phyloP scores from a whole-genome alignment of 1,139 yeast genomes.

The Debaryomyces psychrophilus region DNA sequence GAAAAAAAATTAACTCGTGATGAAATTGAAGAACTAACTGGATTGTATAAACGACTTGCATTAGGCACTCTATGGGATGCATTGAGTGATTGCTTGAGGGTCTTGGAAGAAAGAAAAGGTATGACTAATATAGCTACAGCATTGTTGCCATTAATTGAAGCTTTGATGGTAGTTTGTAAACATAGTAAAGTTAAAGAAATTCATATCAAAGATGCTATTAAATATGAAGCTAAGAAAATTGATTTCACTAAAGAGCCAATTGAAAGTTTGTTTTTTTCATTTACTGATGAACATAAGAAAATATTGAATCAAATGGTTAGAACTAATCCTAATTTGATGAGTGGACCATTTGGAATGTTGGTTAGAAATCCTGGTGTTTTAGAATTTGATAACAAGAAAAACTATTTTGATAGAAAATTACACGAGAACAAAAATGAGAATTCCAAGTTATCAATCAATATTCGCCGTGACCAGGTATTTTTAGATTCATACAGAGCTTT shows the following conservation, averaged over 20 bases:
- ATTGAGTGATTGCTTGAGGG: conserved; percentile 71
- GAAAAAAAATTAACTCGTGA: conserved; percentile 18
- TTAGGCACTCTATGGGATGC: conserved; percentile 87
- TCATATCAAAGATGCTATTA: conserved; percentile 60
- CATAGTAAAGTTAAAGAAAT: conserved; percentile 74
- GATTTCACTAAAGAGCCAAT: conserved; percentile 78
- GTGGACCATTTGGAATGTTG: conserved; percentile 92
- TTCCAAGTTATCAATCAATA: conserved; percentile 60
- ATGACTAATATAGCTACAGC: conserved; percentile 76
- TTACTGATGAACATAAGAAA: conserved; percentile 89
- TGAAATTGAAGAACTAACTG: conserved; percentile 55
- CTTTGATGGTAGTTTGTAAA: conserved; percentile 93
- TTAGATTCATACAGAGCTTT: conserved; percentile 86
- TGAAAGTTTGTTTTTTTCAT: conserved; percentile 78
- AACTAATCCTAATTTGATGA: conserved; percentile 88
- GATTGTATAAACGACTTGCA: conserved; percentile 65
- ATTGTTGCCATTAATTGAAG: conserved; percentile 83
- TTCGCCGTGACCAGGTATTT: conserved; percentile 89
- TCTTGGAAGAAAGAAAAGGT: conserved; percentile 53
- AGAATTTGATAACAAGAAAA: conserved; percentile 93
- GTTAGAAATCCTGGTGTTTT: conserved; percentile 87
- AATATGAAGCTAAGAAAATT: conserved; percentile 59
- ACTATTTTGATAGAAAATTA: conserved; percentile 76
- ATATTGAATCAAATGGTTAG: conserved; percentile 91
- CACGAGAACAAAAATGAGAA: conserved; percentile 51